Conservation (phyloP, 2,329 filamentous ascomycete species). For the Trichoderma sp. region DNA sequence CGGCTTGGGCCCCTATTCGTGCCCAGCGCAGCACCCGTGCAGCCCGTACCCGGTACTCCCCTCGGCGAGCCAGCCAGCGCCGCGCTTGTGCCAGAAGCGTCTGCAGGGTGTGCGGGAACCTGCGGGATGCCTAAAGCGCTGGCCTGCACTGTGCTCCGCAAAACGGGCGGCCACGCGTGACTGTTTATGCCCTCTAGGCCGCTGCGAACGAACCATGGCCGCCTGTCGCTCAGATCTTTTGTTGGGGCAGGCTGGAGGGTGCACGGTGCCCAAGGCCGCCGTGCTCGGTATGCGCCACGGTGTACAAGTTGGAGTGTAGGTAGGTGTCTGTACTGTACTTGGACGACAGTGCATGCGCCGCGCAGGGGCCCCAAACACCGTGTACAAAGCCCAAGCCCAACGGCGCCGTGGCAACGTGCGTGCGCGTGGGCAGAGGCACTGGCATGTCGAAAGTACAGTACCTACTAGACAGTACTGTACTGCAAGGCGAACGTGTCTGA, state of each 20-base stretch:
- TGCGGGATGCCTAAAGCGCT: constrained; percentile 3
- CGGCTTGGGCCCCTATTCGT: constrained; percentile 1
- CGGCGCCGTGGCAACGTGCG: not conserved
- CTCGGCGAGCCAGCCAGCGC: not conserved
- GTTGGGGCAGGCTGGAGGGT: not conserved
- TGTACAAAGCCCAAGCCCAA: constrained; percentile 3
- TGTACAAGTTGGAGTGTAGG: not conserved
- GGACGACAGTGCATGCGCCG: not conserved
- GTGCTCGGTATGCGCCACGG: constrained; percentile 8
- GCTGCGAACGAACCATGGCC: not conserved
- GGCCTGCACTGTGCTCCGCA: constrained; percentile 23
- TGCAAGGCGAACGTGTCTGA: not conserved
- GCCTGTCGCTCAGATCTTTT: not conserved
- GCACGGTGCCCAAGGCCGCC: constrained; percentile 6
- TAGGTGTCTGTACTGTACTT: not conserved
- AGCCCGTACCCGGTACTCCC: not conserved
- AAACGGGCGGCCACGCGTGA: constrained; percentile 15
- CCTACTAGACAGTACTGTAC: too few species aligned
- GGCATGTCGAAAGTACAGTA: not conserved
- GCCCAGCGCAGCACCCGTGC: not conserved
- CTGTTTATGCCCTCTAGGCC: not conserved
- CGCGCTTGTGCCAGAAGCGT: not conserved
- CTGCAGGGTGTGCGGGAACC: constrained; percentile 15
- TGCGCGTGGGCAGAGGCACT: not conserved
- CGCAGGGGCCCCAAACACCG: constrained; percentile 23